Evolutionary conservation across 495 filamentous ascomycete genomes (phyloP), one percentile per base, ranked within the genome.

Genomic region (Neurospora sp.): DNA sequence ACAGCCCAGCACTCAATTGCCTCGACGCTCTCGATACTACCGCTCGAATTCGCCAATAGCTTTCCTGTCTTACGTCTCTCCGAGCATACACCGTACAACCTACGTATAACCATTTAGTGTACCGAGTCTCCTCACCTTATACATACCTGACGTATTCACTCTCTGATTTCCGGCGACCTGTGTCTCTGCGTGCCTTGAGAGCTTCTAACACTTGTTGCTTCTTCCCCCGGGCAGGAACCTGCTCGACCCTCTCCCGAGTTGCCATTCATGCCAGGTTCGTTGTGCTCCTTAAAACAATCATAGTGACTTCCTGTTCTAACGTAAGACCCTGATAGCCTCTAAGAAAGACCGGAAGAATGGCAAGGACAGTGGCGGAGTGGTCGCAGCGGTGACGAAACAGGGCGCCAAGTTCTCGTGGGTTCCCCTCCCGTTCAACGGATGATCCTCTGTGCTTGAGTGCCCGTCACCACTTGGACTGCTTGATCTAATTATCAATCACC

Each of bases 331-430:
- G 28, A 72, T 42, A 86, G 85, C 77, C 80, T 78, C 81, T 73
- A 84, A 84, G 83, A 86, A 86, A 75, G 83, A 86, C 79, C 81
- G 82, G 72, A 86, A 84, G 82, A 82, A 86, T 86, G 85, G 78
- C 77, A 86, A 84, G 83, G 84, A 86, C 71, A 78, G 79, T 74
- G 83, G 84, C 73, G 80, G 84, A 76, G 84, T 85, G 79, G 81
- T 84, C 73, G 85, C 85, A 72, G 85, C 85, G 80, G 83, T 86
- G 81, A 86, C 84, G 38, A 85, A 82, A 78, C 84, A 86, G 77
- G 82, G 80, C 73, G 81, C 84, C 70, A 86, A 84, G 77, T 85
- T 86, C 79, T 77, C 84, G 85, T 86, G 78, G 43, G 84, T 84
- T 71, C 72, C 71, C 70, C 43, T 21, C 69, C 21, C 39, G 54